Percentiles rank a stretch among this genome's conserved stretches.
phyloP scores from a whole-genome alignment of 441 rosid species.

The Populus hybrid region DNA sequence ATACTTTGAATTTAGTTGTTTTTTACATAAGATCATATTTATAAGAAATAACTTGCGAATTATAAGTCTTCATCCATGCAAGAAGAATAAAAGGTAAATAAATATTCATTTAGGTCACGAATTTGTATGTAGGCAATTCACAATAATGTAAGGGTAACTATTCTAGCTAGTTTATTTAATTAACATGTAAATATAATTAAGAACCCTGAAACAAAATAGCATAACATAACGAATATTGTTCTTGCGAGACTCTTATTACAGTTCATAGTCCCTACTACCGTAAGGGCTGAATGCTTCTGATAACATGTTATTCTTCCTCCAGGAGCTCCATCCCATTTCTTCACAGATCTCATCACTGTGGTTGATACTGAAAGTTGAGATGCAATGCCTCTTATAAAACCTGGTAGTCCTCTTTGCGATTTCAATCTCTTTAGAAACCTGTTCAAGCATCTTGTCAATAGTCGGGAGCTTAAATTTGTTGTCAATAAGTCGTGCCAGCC shows the following conservation, averaged over 20 bases:
- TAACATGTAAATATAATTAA: too few relatives aligned
- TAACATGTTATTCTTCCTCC: constrained; percentile 62
- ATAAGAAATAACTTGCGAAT: too few relatives aligned
- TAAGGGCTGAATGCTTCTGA: constrained; percentile 78
- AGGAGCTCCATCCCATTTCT: constrained; percentile 75
- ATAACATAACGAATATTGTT: neutral
- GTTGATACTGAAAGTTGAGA: constrained; percentile 82
- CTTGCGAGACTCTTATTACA: neutral
- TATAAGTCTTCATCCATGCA: too few relatives aligned
- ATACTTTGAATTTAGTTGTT: too few relatives aligned
- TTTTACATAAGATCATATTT: too few relatives aligned
- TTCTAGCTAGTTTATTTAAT: neutral
- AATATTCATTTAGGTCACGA: too few relatives aligned
- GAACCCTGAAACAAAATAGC: too few relatives aligned
- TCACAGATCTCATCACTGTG: constrained; percentile 75
- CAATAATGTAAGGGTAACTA: neutral
- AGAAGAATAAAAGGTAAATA: too few relatives aligned
- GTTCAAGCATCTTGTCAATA: constrained; percentile 56
- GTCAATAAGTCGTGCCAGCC: constrained; percentile 61
- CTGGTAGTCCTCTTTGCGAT: constrained; percentile 57
- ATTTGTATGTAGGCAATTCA: neutral
- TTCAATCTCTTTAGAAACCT: constrained; percentile 48
- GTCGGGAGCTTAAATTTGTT: constrained; percentile 62
- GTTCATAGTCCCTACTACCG: constrained; percentile 55
- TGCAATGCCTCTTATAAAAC: constrained; percentile 78